These are phyloP conservation scores for Fomitopsis pinicola DNA, from an alignment of 1,284 basidiomycete genomes.

Conservation along the genomic window DNA sequence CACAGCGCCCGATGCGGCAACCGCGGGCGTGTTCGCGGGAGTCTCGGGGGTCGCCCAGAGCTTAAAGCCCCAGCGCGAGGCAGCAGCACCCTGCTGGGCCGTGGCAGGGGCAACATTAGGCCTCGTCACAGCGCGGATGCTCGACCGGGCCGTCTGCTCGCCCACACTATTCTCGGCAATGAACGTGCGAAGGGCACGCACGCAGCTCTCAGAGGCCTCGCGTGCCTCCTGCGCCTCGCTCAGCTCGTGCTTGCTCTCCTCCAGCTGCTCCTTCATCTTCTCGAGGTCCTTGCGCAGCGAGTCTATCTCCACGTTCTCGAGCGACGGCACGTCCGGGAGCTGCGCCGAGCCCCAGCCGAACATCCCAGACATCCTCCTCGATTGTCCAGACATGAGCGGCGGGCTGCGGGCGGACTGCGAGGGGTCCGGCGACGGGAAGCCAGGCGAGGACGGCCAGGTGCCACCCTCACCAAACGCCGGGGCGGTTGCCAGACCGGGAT, in stretches of 20 bases:
- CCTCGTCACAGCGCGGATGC: constrained; percentile 23
- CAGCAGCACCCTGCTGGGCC: constrained; percentile 3
- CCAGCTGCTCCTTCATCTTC: constrained; percentile 54
- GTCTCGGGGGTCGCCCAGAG: constrained; percentile 48
- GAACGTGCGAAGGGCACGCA: constrained; percentile 78
- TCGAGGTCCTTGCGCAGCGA: constrained; percentile 60
- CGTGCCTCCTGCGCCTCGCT: constrained; percentile 77
- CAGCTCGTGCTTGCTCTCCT: constrained; percentile 62
- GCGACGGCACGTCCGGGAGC: constrained; percentile 25
- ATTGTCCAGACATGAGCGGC: constrained; percentile 26
- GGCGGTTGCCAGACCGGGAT: constrained; percentile 33
- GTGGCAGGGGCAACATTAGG: constrained; percentile 12
- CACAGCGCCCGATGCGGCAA: constrained; percentile 18
- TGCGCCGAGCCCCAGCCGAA: constrained; percentile 45
- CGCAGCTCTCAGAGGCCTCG: constrained; percentile 84
- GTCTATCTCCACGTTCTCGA: constrained; percentile 36
- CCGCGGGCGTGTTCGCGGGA: constrained; percentile 13
- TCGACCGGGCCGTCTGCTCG: constrained; percentile 17
- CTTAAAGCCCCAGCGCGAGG: constrained; percentile 41
- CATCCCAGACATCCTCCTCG: constrained; percentile 48
- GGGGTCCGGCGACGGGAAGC: constrained; percentile 23
- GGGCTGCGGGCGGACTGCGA: constrained; percentile 12
- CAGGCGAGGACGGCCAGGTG: constrained; percentile 19
- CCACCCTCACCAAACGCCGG: constrained; percentile 11
- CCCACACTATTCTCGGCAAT: constrained; percentile 74